A percentile compares a stretch with the other conserved stretches of the same genome.
Evolutionary conservation across 2,329 filamentous ascomycete genomes (phyloP).

Genomic region (Cladosporium velox): DNA sequence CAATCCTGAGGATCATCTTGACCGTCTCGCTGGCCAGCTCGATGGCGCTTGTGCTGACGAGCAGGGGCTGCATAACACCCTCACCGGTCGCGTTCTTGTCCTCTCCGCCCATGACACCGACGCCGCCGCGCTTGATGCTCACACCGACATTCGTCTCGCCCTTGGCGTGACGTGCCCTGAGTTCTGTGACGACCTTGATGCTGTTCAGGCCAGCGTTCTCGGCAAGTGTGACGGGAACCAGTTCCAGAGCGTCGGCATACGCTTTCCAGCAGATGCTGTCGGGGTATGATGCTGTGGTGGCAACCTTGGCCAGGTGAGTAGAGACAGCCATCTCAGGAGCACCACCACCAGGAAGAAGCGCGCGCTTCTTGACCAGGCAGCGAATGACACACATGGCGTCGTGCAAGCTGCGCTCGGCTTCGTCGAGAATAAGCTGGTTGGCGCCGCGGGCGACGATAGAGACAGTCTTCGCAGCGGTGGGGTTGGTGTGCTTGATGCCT

Average conservation of each 20-base stretch:
- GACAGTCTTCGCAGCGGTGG: conserved; percentile 72
- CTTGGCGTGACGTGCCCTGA: conserved; percentile 90
- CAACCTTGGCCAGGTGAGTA: conserved; percentile 77
- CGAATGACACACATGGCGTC: conserved; percentile 97
- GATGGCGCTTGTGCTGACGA: conserved; percentile 96
- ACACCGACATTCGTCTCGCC: conserved; percentile 96
- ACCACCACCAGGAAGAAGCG: conserved; percentile 95
- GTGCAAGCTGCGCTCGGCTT: conserved; percentile 94
- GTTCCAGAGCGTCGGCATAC: conserved; percentile 95
- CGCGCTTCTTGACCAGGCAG: conserved; percentile 98
- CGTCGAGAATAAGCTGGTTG: conserved; percentile 91
- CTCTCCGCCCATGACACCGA: conserved; percentile 86
- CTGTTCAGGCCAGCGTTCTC: conserved; percentile 98
- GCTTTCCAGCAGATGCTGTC: conserved; percentile 99
- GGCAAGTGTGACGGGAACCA: conserved; percentile 92
- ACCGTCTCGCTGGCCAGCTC: conserved; percentile 97
- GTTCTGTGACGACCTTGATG: conserved; percentile 96
- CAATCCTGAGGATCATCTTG: conserved; percentile 83
- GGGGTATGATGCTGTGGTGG: conserved; percentile 81
- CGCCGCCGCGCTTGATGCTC: conserved; percentile 95
- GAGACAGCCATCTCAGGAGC: conserved; percentile 97
- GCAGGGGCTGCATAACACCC: conserved; percentile 85
- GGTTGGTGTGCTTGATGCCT: conserved; percentile 72
- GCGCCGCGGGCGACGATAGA: conserved; percentile 93
- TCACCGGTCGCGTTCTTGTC: conserved; percentile 38